Evolutionary conservation across 225 moss, liverwort and hornwort species (phyloP), one percentile per base, ranked within the genome.

Genomic region (Climacium dendroides): DNA sequence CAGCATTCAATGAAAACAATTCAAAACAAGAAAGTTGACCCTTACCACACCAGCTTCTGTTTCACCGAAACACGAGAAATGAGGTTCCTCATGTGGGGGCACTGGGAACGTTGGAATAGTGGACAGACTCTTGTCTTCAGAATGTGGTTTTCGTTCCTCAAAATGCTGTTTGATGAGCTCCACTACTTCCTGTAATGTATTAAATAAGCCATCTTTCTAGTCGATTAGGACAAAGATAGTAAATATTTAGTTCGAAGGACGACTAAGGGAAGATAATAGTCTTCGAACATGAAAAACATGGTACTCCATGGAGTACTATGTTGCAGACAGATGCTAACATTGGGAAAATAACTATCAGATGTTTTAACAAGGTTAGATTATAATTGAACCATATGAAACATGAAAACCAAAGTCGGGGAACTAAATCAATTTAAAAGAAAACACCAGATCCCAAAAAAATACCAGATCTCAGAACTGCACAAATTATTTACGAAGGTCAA

Each of bases 41-140:
- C 92, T 85, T 92, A 98, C 96, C 95, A 92, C 98, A 81, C 96
- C 95, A 87, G 98, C 95, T 94, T 98, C 98, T 88, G 94, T 93
- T 91, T 98, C 98, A 71, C 93, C 96, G 91, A 95, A 96, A 92
- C 98, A 98, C 83, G 96, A 98, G 87, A 96, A 98, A 72, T 94
- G 98, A 65, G 96, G 95, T 87, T 96, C 96, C 89, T 95, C 96
- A 63, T 98, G 96, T 30, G 94, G 74, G 76, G 96, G 98, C 57
- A 98, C 95, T 71, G 91, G 90, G 86, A 89, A 94, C 29, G 91
- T 85, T 70, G 98, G 98, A 83, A 98, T 94, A 37, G 87, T 83
- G n/a, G 81, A 73, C 65, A 82, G 89, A 83, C 88, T 91, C 37
- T 65, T 79, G 66, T 90, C 92, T 60, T 89, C 89, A 83, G 58